A percentile compares a stretch with the other conserved stretches of the same genome.
Evolutionary conservation across 768 basidiomycete species (phyloP).

Genomic region (Trichaptum fuscoviolaceum): DNA sequence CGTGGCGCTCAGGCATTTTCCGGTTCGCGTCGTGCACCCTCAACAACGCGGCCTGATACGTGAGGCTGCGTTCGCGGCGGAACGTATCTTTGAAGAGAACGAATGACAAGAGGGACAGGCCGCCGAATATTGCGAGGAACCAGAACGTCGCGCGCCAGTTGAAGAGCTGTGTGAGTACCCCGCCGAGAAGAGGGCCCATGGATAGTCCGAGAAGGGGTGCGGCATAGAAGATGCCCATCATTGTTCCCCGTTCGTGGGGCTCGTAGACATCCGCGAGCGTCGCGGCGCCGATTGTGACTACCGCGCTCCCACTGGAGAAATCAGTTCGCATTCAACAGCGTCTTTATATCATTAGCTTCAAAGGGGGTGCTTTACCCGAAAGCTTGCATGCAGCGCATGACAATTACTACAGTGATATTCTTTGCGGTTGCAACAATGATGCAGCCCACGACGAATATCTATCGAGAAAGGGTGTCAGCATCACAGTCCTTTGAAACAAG

Average conservation of each 20-base stretch:
- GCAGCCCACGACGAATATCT: constrained; percentile 48
- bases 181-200: constrained; percentile 70
- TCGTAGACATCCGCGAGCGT: constrained; percentile 78
- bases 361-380: constrained; percentile 33
- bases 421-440: constrained; percentile 53
- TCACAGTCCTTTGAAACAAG: background rate
- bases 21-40: constrained; percentile 15
- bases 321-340: constrained; percentile 8
- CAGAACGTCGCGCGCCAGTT: constrained; percentile 82
- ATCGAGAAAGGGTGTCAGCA: background rate
- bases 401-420: constrained; percentile 54
- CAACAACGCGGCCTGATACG: constrained; percentile 65
- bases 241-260: constrained; percentile 67
- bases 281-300: constrained; percentile 68
- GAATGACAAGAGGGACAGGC: constrained; percentile 51
- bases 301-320: constrained; percentile 50
- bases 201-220: constrained; percentile 74
- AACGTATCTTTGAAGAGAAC: constrained; percentile 78
- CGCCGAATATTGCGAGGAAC: constrained; percentile 66
- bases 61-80: constrained; percentile 72
- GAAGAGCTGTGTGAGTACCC: constrained; percentile 57
- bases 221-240: constrained; percentile 77
- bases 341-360: no score
- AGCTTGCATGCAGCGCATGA: constrained; percentile 65
- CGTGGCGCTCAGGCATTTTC: background rate